Evolutionary conservation across 768 basidiomycete genomes (phyloP).

Genomic region (Amanita inopinata): DNA sequence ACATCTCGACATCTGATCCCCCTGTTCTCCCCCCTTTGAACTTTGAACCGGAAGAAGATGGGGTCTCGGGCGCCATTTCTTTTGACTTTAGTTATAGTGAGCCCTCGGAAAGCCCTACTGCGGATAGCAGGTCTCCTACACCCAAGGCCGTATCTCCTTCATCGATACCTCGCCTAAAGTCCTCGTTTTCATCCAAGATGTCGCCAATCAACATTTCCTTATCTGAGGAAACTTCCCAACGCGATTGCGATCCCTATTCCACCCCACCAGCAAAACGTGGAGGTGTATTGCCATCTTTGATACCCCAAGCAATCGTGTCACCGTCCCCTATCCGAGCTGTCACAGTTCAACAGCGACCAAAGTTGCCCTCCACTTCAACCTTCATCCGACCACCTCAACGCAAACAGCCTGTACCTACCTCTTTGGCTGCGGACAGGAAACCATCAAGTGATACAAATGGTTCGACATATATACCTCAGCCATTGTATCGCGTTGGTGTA

Average conservation of each 20-base stretch:
- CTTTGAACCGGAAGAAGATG: conserved; percentile 22
- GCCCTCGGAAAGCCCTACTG: not conserved
- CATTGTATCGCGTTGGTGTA: conserved; percentile 47
- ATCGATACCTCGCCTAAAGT: conserved; percentile 19
- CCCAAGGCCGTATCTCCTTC: conserved; percentile 20
- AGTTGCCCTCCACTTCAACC: conserved; percentile 24
- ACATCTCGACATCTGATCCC: conserved; percentile 20
- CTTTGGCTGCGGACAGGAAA: conserved; percentile 9
- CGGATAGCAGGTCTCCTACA: conserved; percentile 9
- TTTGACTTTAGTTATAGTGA: conserved; percentile 26
- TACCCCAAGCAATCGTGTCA: conserved; percentile 47
- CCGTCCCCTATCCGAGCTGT: conserved; percentile 29
- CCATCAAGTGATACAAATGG: conserved; percentile 35
- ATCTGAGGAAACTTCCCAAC: not conserved
- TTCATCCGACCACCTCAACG: conserved; percentile 37
- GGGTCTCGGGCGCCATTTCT: conserved; percentile 20
- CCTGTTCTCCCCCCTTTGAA: conserved; percentile 26
- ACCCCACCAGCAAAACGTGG: conserved; percentile 49
- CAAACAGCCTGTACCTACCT: conserved; percentile 22
- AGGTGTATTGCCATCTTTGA: conserved; percentile 40
- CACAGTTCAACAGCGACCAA: conserved; percentile 21
- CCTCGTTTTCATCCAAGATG: conserved; percentile 25
- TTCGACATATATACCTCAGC: conserved; percentile 50
- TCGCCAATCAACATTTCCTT: conserved; percentile 7
- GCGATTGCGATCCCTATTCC: conserved; percentile 24